These are phyloP conservation scores for Calocera viscosa DNA, from an alignment of 768 basidiomycete species.

Conservation along the genomic window DNA sequence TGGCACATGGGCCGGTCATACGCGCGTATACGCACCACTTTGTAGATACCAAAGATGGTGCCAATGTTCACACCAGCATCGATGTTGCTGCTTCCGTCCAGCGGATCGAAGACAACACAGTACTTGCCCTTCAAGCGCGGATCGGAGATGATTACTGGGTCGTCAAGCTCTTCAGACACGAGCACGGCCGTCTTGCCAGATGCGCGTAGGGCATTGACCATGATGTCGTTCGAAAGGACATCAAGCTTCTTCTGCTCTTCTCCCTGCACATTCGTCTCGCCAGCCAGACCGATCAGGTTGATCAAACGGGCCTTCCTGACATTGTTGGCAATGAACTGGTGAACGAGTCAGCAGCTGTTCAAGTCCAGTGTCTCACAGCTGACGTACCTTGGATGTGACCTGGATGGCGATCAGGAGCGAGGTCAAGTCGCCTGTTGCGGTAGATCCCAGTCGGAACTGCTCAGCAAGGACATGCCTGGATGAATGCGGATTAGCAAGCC, in stretches of 20 bases:
- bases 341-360: no score
- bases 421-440: conserved; percentile 88
- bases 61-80: conserved; percentile 98
- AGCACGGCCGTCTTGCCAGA: conserved; percentile 96
- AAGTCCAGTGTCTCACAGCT: conserved; percentile 14
- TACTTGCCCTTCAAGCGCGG: conserved; percentile 70
- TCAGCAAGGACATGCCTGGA: conserved; percentile 74
- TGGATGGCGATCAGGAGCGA: conserved; percentile 91
- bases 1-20: neutral
- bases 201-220: conserved; percentile 91
- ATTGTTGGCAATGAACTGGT: conserved; percentile 86
- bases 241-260: conserved; percentile 99
- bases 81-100: conserved; percentile 93
- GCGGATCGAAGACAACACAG: conserved; percentile 96
- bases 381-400: conserved; percentile 57
- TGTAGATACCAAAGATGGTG: conserved; percentile 95
- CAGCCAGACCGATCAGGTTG: conserved; percentile 95
- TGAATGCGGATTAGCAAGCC: conserved; percentile 10
- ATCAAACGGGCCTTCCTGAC: conserved; percentile 94
- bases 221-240: conserved; percentile 96
- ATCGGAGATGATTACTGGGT: conserved; percentile 76
- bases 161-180: conserved; percentile 89
- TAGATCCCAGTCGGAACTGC: conserved; percentile 66
- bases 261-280: conserved; percentile 91
- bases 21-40: conserved; percentile 46